A percentile compares a stretch with the other conserved stretches of the same genome.
Conservation (phyloP, 1,284 basidiomycete genomes). For the Laetiporus sulphureus region DNA sequence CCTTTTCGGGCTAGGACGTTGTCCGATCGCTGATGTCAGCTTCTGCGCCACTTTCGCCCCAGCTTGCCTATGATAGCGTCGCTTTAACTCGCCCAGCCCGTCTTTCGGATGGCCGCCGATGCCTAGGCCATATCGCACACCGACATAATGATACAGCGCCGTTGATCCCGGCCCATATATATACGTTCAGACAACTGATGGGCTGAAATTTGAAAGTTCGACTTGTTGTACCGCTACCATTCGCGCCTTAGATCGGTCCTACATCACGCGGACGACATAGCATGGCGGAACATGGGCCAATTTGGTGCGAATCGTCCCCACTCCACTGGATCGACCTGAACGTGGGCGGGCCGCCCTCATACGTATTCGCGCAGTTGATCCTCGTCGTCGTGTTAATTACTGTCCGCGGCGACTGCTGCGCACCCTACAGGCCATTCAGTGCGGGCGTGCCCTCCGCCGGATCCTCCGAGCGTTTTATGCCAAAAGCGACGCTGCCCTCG, state of each 20-base stretch:
- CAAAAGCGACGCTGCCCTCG: constrained; percentile 41
- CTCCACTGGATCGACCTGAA: constrained; percentile 47
- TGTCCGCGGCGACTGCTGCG: constrained; percentile 39
- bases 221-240: constrained; percentile 51
- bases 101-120: constrained; percentile 41
- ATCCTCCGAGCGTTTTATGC: constrained; percentile 66
- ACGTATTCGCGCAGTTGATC: constrained; percentile 46
- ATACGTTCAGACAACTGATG: constrained; percentile 32
- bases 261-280: no score
- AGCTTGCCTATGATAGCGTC: constrained; percentile 88
- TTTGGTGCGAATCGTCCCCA: constrained; percentile 47
- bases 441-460: constrained; percentile 56
- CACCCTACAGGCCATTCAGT: constrained; percentile 53
- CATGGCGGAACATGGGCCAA: no score
- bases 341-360: constrained; percentile 40
- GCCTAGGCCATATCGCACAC: constrained; percentile 67
- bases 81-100: constrained; percentile 82
- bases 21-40: no score
- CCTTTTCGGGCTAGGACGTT: no score
- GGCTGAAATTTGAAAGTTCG: constrained; percentile 66
- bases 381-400: constrained; percentile 70
- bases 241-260: constrained; percentile 47
- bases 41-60: no score
- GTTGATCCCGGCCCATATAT: constrained; percentile 67
- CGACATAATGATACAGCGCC: constrained; percentile 75